Conservation (phyloP, 2,329 filamentous ascomycete genomes). For the Fusarium piperis region DNA sequence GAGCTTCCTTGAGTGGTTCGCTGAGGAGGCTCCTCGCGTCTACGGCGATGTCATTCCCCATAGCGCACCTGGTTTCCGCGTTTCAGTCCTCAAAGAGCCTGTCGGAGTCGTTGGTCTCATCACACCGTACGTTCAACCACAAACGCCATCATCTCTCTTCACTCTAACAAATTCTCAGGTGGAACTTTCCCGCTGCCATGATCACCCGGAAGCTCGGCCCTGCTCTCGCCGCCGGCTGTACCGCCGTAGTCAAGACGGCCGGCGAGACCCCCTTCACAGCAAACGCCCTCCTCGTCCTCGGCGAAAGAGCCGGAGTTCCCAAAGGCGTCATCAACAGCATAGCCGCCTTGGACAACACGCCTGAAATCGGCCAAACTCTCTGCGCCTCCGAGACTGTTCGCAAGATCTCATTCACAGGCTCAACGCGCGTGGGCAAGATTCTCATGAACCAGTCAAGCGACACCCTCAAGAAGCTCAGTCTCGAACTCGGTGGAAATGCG, state of each 20-base stretch:
- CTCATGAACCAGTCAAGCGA: not conserved
- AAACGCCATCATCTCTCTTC: not conserved
- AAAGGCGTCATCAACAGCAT: constrained; percentile 64
- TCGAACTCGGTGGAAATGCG: constrained; percentile 47
- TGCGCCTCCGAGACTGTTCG: not conserved
- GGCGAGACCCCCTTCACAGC: constrained; percentile 79
- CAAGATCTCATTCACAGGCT: not conserved
- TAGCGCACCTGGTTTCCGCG: constrained; percentile 48
- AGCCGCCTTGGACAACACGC: constrained; percentile 71
- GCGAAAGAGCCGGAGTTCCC: constrained; percentile 75
- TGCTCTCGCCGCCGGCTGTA: constrained; percentile 76
- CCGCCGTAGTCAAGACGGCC: constrained; percentile 75
- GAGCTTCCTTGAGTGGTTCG: constrained; percentile 68
- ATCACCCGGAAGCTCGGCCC: constrained; percentile 54
- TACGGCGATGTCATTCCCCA: constrained; percentile 69
- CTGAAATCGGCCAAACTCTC: constrained; percentile 56
- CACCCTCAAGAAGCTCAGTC: not conserved
- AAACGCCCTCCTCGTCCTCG: constrained; percentile 73
- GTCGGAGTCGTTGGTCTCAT: not conserved
- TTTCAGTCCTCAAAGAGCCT: not conserved
- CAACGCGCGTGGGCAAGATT: not conserved
- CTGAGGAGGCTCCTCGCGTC: constrained; percentile 64
- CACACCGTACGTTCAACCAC: not conserved
- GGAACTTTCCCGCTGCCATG: constrained; percentile 68
- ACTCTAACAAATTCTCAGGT: constrained; percentile 44